Conservation (phyloP, 1,284 basidiomycete species). For the Cronartium quercuum region DNA sequence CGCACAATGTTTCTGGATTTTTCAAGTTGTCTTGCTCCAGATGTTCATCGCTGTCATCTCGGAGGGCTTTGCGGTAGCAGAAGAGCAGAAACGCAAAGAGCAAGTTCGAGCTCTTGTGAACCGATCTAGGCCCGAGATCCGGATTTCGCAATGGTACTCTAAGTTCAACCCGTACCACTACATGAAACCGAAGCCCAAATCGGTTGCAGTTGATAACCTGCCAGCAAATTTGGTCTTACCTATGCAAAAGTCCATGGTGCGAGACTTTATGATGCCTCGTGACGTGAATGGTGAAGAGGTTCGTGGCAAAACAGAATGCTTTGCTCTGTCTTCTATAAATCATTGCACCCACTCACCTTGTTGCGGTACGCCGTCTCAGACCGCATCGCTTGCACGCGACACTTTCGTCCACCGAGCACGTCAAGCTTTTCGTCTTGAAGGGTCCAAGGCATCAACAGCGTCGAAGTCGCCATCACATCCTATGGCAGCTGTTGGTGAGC, state of each 20-base stretch:
- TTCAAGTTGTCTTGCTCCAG: constrained; percentile 79
- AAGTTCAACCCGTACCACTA: constrained; percentile 81
- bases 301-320: constrained; percentile 8
- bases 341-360: neutral
- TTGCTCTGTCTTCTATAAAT: neutral
- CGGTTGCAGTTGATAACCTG: constrained; percentile 41
- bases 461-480: constrained; percentile 1
- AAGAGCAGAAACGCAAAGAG: constrained; percentile 76
- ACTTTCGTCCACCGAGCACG: constrained; percentile 28
- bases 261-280: constrained; percentile 8
- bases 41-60: constrained; percentile 99
- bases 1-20: neutral
- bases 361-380: neutral
- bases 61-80: constrained; percentile 84
- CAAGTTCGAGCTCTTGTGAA: constrained; percentile 62
- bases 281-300: neutral
- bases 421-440: constrained; percentile 29
- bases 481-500: constrained; percentile 10
- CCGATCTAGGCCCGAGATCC: constrained; percentile 51
- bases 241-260: constrained; percentile 14
- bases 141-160: constrained; percentile 63
- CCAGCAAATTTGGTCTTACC: constrained; percentile 14
- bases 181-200: constrained; percentile 49
- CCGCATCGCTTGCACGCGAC: neutral
- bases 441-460: neutral